Evolutionary conservation across 306 rosid genomes (phyloP).

Genomic region (Vigna angularis): DNA sequence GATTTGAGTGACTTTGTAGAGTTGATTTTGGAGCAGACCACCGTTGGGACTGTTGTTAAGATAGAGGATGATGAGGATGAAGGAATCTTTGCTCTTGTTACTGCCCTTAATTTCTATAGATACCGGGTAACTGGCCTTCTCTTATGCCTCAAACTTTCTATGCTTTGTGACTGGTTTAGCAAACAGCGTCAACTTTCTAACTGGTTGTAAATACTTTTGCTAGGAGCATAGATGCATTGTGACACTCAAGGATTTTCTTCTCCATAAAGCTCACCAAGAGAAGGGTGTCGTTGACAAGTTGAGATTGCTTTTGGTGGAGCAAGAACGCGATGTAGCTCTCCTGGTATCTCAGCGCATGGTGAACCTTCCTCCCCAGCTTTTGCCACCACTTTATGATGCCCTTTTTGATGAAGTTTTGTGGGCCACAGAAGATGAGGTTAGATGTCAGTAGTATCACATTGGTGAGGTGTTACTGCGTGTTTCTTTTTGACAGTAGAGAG

Average conservation of each 20-base stretch:
- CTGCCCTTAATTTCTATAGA: constrained; percentile 76
- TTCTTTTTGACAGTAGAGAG: constrained; percentile 10
- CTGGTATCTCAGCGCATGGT: constrained; percentile 80
- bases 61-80: constrained; percentile 86
- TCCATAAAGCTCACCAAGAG: constrained; percentile 58
- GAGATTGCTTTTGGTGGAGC: constrained; percentile 65
- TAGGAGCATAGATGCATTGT: constrained; percentile 68
- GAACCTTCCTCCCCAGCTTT: constrained; percentile 86
- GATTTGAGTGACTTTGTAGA: constrained; percentile 82
- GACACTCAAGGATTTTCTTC: constrained; percentile 70
- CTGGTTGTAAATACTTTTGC: constrained; percentile 25
- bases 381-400: constrained; percentile 83
- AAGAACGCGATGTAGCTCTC: constrained; percentile 63
- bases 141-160: constrained; percentile 23
- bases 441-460: constrained; percentile 44
- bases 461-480: constrained; percentile 37
- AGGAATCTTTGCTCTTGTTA: constrained; percentile 69
- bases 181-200: neutral
- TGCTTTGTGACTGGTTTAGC: constrained; percentile 16
- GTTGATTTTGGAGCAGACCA: constrained; percentile 72
- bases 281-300: constrained; percentile 52
- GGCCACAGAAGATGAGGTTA: constrained; percentile 98
- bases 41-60: constrained; percentile 80
- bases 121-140: constrained; percentile 61
- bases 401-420: constrained; percentile 88